Evolutionary conservation across 129 eudicot species (phyloP), one percentile per base, ranked within the genome.

Genomic region (Solidago caesia): DNA sequence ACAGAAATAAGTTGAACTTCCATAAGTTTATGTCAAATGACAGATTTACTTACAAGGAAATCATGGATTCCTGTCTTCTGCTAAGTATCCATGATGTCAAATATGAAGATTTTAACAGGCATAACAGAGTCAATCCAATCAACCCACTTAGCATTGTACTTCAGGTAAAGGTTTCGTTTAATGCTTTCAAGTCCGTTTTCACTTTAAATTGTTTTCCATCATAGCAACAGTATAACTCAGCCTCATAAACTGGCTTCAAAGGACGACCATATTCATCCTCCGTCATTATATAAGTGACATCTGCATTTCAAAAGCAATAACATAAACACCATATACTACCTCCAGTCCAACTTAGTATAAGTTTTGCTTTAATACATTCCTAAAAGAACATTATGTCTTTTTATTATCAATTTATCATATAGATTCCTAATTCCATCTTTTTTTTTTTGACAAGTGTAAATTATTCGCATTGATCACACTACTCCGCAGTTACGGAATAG

Each of bases 71-170:
- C 1, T 29, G 39, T 29, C 39, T 2, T 58, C 39, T 67, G 84
- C 91, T 88, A 86, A 41, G 81, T 68, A 75, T 88, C 95, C 16
- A 91, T 88, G 39, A 91, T 86, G 61, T 91, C 91, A 67, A 91
- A 76, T 57, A 88, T 81, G 79, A 77, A 88, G 14, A 91, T 72
- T 62, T 75, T 73, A 70, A 91, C 89, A 21, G 97, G 95, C 61
- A 77, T 63, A 33, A 91, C n/a, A n/a, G n/a, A n/a, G n/a, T n/a
- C 42, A 13, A n/a, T n/a, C n/a, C 79, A 84, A 25, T 71, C 68
- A 45, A 78, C 79, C 97, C 97, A 88, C 26, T 86, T 84, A 15
- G 84, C 87, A 0, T 82, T 91, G 73, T 91, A 91, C 84, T 69
- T 84, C 81, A 90, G 59, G 69, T 81, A 82, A 43, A 84, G 64